Evolutionary conservation across 2,329 filamentous ascomycete species (phyloP), one percentile per base, ranked within the genome.

Genomic region (Phaeomoniella chlamydospora): DNA sequence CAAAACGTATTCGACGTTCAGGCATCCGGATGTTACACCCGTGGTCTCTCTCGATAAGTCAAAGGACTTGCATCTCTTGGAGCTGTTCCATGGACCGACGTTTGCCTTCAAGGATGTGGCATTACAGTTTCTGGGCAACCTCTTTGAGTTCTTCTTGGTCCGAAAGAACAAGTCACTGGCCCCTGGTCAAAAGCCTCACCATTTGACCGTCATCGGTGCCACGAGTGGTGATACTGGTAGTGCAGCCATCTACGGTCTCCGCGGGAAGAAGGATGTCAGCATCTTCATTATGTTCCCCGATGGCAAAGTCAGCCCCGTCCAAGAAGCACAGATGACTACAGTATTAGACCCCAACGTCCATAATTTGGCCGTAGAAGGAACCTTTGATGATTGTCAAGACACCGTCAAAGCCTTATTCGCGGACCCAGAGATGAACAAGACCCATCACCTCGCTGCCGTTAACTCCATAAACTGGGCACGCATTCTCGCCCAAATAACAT

Each of bases 381-480:
- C 85, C 0, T 96, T 96, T 54, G 88, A 96, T 52, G 86, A 96
- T 55, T 96, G 90, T 61, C 88, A 94, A 66, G 77, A 94, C 58
- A 92, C 90, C 39, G 80, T 98, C 55, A 96, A 98, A 63, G 78
- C 82, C 1, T 71, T 98, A 34, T 94, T 96, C 54, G 78, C 76
- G 43, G 88, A 98, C 49, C 67, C 79, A 2, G 77, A 86, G 37
- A 80, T 83, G 55, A 96, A 96, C 67, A 65, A 71, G 47, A 76
- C 73, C 2, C 74, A 88, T 52, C 85, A 84, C 46, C 78, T 96
- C 31, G 88, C 82, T 29, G 88, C 90, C 31, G 85, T 96, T 46
- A 96, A 96, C 67, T 90, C 82, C 32, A 96, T 96, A 64, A 96
- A 96, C 64, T 94, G 80, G 73, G 82, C 87, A 2, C 73, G 90